phyloP scores from a whole-genome alignment of 176 grass and related monocot species.

The Coix lacrymajobi region DNA sequence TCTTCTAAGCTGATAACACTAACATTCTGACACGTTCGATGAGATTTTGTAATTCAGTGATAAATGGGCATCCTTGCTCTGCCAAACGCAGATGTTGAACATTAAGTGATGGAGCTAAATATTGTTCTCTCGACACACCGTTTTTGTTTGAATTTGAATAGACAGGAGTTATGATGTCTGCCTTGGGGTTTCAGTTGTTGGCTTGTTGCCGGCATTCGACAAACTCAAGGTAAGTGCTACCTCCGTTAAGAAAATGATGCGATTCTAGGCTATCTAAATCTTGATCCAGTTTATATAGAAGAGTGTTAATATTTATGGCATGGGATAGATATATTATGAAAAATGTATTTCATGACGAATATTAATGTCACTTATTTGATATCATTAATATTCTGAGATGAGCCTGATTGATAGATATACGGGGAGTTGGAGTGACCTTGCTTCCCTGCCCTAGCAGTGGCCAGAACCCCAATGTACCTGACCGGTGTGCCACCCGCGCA shows the following conservation, averaged over 20 bases:
- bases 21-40: constrained; percentile 9
- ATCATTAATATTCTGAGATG: not conserved
- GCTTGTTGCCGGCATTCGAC: not conserved
- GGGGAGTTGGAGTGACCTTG: not conserved
- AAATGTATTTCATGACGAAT: too few species aligned
- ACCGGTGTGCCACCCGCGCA: not conserved
- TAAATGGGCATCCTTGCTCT: not conserved
- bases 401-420: constrained; percentile 9
- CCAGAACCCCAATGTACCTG: not conserved
- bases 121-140: not conserved
- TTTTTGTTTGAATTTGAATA: not conserved
- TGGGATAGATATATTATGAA: too few species aligned
- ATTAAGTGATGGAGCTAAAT: not conserved
- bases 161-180: not conserved
- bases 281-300: too few species aligned
- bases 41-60: constrained; percentile 15
- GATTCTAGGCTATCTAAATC: too few species aligned
- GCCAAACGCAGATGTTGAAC: not conserved
- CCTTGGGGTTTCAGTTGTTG: not conserved
- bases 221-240: constrained; percentile 4
- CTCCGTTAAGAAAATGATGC: too few species aligned
- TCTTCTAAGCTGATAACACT: not conserved
- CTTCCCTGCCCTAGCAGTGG: not conserved
- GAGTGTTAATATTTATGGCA: not conserved
- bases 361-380: too few species aligned